Percentiles rank a stretch among this genome's conserved stretches.
Conservation (phyloP, 1,284 basidiomycete species). For the Papiliotrema flavescens region DNA sequence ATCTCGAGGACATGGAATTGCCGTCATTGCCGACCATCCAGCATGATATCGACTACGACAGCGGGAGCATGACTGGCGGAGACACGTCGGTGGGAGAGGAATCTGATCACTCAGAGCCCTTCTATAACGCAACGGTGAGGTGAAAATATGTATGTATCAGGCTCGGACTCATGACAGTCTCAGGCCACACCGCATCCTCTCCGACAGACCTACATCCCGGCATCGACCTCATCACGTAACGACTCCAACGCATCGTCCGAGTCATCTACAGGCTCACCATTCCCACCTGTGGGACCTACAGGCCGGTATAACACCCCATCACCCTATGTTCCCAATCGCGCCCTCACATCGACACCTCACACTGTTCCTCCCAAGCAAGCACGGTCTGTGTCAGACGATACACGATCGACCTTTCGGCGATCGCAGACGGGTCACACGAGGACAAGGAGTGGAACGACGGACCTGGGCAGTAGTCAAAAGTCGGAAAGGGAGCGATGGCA, state of each 20-base stretch:
- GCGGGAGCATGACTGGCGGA: constrained; percentile 6
- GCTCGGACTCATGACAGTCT: constrained; percentile 7
- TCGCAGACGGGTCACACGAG: constrained; percentile 9
- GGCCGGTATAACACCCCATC: constrained; percentile 11
- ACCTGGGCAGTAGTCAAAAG: constrained; percentile 18
- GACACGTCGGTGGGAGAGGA: neutral
- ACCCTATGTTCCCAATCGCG: constrained; percentile 16
- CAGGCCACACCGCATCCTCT: constrained; percentile 31
- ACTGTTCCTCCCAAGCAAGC: constrained; percentile 14
- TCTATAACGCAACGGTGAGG: neutral
- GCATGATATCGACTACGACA: constrained; percentile 37
- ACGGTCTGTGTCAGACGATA: constrained; percentile 10
- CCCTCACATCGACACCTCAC: constrained; percentile 31
- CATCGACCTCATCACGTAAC: constrained; percentile 6
- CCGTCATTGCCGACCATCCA: constrained; percentile 44
- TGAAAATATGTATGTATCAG: neutral
- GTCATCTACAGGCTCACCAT: constrained; percentile 26
- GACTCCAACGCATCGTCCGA: constrained; percentile 10
- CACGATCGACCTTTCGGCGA: constrained; percentile 7
- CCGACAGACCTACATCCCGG: constrained; percentile 10
- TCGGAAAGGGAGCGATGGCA: constrained; percentile 27
- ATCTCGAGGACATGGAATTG: constrained; percentile 42
- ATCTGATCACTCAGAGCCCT: constrained; percentile 1
- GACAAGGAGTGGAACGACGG: constrained; percentile 17
- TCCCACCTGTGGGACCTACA: constrained; percentile 14